Conservation (phyloP, 2,329 filamentous ascomycete genomes). For the Penicillium sp. region DNA sequence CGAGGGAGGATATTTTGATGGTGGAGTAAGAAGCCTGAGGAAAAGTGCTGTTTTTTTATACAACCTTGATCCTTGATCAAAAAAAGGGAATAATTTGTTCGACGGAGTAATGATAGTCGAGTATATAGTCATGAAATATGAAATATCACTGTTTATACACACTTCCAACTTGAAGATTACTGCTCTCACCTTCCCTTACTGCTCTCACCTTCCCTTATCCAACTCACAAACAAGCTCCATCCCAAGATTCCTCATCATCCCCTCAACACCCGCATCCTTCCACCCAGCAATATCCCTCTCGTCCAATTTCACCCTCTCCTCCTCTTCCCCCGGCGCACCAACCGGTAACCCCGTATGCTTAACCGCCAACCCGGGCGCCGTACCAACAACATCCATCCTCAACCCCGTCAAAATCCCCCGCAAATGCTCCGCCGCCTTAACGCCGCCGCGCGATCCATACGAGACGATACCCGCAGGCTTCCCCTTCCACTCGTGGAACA, state of each 20-base stretch:
- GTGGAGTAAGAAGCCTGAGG: constrained; percentile 4
- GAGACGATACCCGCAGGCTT: constrained; percentile 60
- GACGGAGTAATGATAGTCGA: neutral
- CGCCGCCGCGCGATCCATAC: constrained; percentile 55
- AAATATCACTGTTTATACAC: neutral
- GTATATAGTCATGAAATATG: neutral
- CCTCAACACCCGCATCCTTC: constrained; percentile 24
- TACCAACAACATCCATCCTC: constrained; percentile 39
- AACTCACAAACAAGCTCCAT: constrained; percentile 32
- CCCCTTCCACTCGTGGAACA: constrained; percentile 62
- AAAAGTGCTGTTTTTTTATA: too few species aligned
- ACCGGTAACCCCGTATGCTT: constrained; percentile 27
- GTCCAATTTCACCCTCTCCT: constrained; percentile 25
- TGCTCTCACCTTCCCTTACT: too few species aligned
- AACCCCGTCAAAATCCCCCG: constrained; percentile 39
- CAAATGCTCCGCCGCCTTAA: constrained; percentile 43
- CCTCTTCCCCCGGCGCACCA: constrained; percentile 28
- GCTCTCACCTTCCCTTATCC: constrained; percentile 15
- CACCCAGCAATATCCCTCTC: constrained; percentile 25
- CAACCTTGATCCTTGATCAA: too few species aligned
- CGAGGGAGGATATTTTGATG: constrained; percentile 44
- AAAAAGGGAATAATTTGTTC: neutral
- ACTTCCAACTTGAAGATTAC: neutral
- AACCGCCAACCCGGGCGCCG: constrained; percentile 35
- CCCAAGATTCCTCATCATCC: constrained; percentile 30